Evolutionary conservation across 345 rosid genomes (phyloP), one percentile per base, ranked within the genome.

Genomic region (Aegle marmelos): DNA sequence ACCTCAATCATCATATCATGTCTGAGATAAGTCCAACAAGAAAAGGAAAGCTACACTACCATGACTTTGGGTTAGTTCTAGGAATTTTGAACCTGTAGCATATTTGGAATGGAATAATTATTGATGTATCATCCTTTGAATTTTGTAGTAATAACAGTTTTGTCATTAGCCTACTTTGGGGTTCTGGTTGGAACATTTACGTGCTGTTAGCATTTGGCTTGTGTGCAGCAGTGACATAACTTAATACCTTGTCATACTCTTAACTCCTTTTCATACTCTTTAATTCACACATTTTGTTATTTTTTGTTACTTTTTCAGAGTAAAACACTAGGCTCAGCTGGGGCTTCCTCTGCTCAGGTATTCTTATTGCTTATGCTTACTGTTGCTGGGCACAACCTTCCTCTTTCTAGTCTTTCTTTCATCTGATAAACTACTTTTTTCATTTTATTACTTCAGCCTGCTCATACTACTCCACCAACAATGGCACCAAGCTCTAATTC

Each of bases 341-440:
- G 87, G 61, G 79, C 85, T 59, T 86, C 92, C 14, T 87, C 94
- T 30, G 76, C 83, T 81, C 98, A 88, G 92, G 97, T 90, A 78
- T 70, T 41, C 56, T 78, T 67, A 28, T 57, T 74, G 6, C 72
- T 9, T n/a, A 48, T 72, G 73, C 25, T 50, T 34, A 36, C 30
- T 78, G 13, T 39, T 79, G 17, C 56, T 56, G 70, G 27, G 33
- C n/a, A 30, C 34, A 24, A 28, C 68, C 30, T 45, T 62, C 66
- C 76, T 17, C 5, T 69, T 75, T 58, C 72, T 60, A 22, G 37
- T 70, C 27, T 50, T 63, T 63, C 7, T 13, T 14, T 5, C 22
- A n/a, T 1, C 9, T 75, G 50, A 34, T 78, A 54, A 70, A 56
- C 28, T 54, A 34, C 61, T 50, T 11, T 31, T 77, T 57, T 64